A percentile compares a stretch with the other conserved stretches of the same genome.
Conservation (phyloP, 2,329 filamentous ascomycete genomes). For the Fusarium newnesense region DNA sequence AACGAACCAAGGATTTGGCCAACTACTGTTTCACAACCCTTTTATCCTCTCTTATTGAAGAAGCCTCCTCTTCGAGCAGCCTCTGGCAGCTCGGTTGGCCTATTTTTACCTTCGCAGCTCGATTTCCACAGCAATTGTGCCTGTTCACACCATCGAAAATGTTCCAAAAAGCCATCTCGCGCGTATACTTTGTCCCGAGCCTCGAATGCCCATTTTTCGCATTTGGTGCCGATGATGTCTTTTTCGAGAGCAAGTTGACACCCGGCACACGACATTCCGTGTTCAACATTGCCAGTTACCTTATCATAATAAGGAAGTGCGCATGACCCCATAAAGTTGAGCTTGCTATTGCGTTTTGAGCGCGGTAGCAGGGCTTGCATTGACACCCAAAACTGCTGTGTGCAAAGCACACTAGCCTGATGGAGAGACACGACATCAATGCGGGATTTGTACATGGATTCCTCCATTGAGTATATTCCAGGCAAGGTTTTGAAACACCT, state of each 20-base stretch:
- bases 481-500: not conserved
- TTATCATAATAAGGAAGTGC: not conserved
- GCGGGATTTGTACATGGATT: not conserved
- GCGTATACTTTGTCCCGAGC: not conserved
- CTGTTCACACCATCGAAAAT: not conserved
- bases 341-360: not conserved
- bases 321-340: not conserved
- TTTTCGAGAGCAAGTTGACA: slow-evolving; percentile 4
- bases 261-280: not conserved
- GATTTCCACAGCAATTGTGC: not conserved
- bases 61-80: not conserved
- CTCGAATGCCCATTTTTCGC: not conserved
- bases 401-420: not conserved
- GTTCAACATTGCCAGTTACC: not conserved
- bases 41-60: not conserved
- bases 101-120: not conserved
- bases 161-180: not conserved
- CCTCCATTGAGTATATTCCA: not conserved
- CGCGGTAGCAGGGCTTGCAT: not conserved
- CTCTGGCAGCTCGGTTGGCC: not conserved
- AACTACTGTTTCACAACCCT: no score
- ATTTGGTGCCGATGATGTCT: not conserved
- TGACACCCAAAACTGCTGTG: accelerated
- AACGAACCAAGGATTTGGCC: accelerated
- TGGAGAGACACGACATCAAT: not conserved